phyloP scores from a whole-genome alignment of 768 basidiomycete species.

The Dioszegia aurantiaca region DNA sequence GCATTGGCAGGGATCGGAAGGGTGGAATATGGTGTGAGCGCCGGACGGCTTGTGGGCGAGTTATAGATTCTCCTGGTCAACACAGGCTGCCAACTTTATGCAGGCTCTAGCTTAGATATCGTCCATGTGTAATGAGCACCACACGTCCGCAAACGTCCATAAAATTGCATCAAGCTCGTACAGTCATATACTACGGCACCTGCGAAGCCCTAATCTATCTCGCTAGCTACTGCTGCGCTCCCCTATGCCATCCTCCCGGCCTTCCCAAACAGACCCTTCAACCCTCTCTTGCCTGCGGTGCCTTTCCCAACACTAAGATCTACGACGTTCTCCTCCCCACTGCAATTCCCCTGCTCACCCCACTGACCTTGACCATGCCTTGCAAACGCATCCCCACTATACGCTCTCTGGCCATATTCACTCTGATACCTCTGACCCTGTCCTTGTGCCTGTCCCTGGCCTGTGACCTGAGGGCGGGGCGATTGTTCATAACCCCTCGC shows the following conservation, averaged over 20 bases:
- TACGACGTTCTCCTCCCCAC: slow-evolving; percentile 11
- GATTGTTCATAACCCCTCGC: not conserved
- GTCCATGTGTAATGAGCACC: too few relatives aligned
- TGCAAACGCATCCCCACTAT: not conserved
- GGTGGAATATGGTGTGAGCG: not conserved
- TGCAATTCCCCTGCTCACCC: not conserved
- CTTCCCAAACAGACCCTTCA: slow-evolving; percentile 40
- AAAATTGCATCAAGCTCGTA: too few relatives aligned
- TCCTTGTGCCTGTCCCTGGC: slow-evolving; percentile 5
- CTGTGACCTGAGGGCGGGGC: not conserved
- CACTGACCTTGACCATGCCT: not conserved
- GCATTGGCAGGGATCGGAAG: not conserved
- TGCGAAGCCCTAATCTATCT: too few relatives aligned
- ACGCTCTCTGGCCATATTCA: slow-evolving; percentile 4
- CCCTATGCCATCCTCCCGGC: slow-evolving; percentile 28
- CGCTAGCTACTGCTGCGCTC: not conserved
- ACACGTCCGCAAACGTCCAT: too few relatives aligned
- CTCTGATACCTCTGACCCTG: not conserved
- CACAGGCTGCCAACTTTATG: too few relatives aligned
- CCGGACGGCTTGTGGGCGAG: too few relatives aligned
- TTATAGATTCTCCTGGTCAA: too few relatives aligned
- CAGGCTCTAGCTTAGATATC: too few relatives aligned
- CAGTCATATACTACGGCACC: too few relatives aligned
- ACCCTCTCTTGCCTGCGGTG: slow-evolving; percentile 21
- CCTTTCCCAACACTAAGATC: slow-evolving; percentile 11